phyloP scores from a whole-genome alignment of 2,329 filamentous ascomycete genomes.

The Verruconis gallopava region DNA sequence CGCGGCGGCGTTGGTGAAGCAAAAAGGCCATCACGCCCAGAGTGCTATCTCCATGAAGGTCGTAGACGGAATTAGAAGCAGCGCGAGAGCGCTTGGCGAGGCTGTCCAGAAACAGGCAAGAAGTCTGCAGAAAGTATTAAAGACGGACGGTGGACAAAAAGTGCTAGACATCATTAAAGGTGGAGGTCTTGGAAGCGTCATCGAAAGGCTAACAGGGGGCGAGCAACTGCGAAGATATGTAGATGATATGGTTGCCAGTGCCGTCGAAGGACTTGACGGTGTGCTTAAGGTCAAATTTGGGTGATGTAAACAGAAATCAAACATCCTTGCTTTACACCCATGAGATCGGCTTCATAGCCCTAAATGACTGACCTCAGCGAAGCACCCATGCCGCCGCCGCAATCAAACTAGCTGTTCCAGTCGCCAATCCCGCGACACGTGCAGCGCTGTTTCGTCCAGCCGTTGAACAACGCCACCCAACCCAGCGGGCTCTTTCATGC shows the following conservation, averaged over 20 bases:
- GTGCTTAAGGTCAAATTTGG: slow-evolving; percentile 21
- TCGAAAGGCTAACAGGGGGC: slow-evolving; percentile 16
- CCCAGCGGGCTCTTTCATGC: too few relatives aligned
- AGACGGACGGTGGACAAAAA: slow-evolving; percentile 14
- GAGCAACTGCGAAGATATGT: slow-evolving; percentile 18
- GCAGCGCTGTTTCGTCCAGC: too few relatives aligned
- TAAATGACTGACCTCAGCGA: too few relatives aligned
- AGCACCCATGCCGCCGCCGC: too few relatives aligned
- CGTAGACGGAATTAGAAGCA: slow-evolving; percentile 3
- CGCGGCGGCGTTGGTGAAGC: slow-evolving; percentile 5
- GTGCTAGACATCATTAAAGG: slow-evolving; percentile 14
- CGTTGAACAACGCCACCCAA: too few relatives aligned
- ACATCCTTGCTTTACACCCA: too few relatives aligned
- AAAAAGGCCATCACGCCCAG: slow-evolving; percentile 6
- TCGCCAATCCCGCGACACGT: too few relatives aligned
- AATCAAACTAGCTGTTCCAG: too few relatives aligned
- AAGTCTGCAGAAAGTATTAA: slow-evolving; percentile 14
- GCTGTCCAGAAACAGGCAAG: slow-evolving; percentile 5
- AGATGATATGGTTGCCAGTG: slow-evolving; percentile 21
- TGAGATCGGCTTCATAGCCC: too few relatives aligned
- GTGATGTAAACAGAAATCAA: too few relatives aligned
- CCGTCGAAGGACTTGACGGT: slow-evolving; percentile 19
- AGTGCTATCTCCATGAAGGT: slow-evolving; percentile 2
- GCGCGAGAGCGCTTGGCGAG: slow-evolving; percentile 3
- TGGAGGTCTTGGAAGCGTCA: slow-evolving; percentile 17